phyloP scores from a whole-genome alignment of 805 yeast genomes.

The Saturnispora hagleri region DNA sequence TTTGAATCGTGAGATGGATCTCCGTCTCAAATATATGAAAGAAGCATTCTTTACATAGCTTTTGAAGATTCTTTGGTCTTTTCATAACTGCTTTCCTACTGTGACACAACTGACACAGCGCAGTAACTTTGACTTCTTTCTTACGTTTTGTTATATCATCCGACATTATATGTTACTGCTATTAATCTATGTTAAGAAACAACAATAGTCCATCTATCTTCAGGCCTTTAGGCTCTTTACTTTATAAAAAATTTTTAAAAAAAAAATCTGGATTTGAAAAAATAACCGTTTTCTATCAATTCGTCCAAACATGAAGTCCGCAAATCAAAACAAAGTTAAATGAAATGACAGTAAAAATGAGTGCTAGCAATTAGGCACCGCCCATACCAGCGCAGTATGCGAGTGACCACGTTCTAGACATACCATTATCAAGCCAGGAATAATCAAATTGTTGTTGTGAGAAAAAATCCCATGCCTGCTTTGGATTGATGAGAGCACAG shows the following conservation, averaged over 20 bases:
- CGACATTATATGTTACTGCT: background rate
- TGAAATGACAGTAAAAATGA: background rate
- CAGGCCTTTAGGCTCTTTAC: background rate
- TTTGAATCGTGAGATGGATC: constrained; percentile 78
- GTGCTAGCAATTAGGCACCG: constrained; percentile 9
- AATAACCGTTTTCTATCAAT: background rate
- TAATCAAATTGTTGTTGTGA: constrained; percentile 25
- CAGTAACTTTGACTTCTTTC: constrained; percentile 29
- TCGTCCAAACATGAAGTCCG: background rate
- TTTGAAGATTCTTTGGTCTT: constrained; percentile 87
- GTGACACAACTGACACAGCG: constrained; percentile 77
- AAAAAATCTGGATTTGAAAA: background rate
- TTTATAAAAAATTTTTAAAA: background rate
- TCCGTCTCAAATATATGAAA: constrained; percentile 89
- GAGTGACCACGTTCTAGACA: constrained; percentile 53
- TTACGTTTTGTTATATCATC: constrained; percentile 1
- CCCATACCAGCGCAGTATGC: constrained; percentile 49
- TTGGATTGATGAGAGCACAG: constrained; percentile 37
- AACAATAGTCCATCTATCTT: background rate
- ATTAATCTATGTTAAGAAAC: background rate
- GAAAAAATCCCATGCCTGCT: constrained; percentile 34
- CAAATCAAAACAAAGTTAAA: background rate
- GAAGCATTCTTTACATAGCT: constrained; percentile 85
- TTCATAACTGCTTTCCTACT: constrained; percentile 76
- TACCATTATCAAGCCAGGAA: constrained; percentile 48